These are phyloP conservation scores for Phoma sp. DNA, from an alignment of 2,329 filamentous ascomycete genomes.

Conservation along the genomic window DNA sequence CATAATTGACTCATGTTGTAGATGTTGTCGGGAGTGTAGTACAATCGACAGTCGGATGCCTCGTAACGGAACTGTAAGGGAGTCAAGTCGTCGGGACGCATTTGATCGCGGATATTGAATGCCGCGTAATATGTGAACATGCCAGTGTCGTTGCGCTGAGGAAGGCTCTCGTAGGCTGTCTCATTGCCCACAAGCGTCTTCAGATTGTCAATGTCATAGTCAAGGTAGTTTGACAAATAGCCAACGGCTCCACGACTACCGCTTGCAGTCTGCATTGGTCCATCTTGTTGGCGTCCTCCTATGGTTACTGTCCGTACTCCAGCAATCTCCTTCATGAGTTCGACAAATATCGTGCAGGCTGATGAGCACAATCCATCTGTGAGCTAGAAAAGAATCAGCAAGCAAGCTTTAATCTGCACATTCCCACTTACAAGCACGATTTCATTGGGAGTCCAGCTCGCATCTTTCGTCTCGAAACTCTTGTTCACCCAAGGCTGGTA, in stretches of 20 bases:
- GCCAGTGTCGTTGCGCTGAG: background rate
- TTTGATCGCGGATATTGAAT: slow-evolving; percentile 46
- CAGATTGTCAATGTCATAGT: background rate
- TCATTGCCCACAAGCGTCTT: background rate
- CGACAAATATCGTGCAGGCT: background rate
- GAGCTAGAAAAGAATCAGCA: background rate
- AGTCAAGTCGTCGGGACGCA: slow-evolving; percentile 35
- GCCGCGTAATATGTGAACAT: background rate
- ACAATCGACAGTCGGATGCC: slow-evolving; percentile 49
- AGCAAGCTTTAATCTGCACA: background rate
- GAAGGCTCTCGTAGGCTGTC: background rate
- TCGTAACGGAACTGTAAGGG: slow-evolving; percentile 49
- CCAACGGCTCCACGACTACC: background rate
- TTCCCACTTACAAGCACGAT: background rate
- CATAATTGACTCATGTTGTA: slow-evolving; percentile 45
- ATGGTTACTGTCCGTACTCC: background rate
- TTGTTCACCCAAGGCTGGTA: background rate
- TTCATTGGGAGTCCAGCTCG: background rate
- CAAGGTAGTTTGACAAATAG: background rate
- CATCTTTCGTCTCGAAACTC: background rate
- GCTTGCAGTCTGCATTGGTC: background rate
- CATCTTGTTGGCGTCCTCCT: background rate
- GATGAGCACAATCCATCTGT: background rate
- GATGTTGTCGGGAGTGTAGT: slow-evolving; percentile 41
- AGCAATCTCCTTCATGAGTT: background rate